Percentiles rank a stretch among this genome's conserved stretches.
These are phyloP conservation scores for Backusella mclennaniae DNA, from an alignment of 192 early-diverging fungal species.

Conservation along the genomic window DNA sequence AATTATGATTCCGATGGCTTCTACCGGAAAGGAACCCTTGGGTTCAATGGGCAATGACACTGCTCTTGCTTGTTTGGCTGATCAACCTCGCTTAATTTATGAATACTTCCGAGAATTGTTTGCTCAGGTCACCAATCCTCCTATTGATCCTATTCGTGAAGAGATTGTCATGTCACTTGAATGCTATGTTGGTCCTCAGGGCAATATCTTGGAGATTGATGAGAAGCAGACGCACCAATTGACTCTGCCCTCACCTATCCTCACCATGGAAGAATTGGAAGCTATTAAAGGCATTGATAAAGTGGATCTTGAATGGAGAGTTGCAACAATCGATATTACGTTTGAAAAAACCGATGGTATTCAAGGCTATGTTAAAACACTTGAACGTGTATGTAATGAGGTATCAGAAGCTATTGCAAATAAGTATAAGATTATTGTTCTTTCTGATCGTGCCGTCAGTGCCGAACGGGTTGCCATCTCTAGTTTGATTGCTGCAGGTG, in stretches of 20 bases:
- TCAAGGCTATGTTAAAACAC: slow-evolving; percentile 72
- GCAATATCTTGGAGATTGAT: slow-evolving; percentile 89
- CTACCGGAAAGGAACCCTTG: slow-evolving; percentile 93
- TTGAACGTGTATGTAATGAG: slow-evolving; percentile 90
- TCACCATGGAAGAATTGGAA: slow-evolving; percentile 80
- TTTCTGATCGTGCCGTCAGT: slow-evolving; percentile 73
- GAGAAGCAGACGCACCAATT: slow-evolving; percentile 80
- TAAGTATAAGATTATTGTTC: slow-evolving; percentile 78
- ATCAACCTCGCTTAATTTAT: slow-evolving; percentile 87
- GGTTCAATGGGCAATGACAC: slow-evolving; percentile 99
- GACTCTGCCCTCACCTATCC: slow-evolving; percentile 81
- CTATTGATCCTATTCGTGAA: slow-evolving; percentile 99
- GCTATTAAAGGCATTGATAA: slow-evolving; percentile 72
- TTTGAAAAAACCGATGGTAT: slow-evolving; percentile 72
- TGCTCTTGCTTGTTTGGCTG: slow-evolving; percentile 90
- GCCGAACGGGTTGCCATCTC: slow-evolving; percentile 78
- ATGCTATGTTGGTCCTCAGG: slow-evolving; percentile 94
- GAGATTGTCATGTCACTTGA: slow-evolving; percentile 96
- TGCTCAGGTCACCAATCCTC: slow-evolving; percentile 98
- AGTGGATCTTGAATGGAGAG: slow-evolving; percentile 73
- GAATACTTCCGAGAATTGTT: slow-evolving; percentile 99
- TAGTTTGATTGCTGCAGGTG: slow-evolving; percentile 84
- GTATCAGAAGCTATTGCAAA: slow-evolving; percentile 78
- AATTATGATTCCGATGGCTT: slow-evolving; percentile 84
- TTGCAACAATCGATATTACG: slow-evolving; percentile 87